Base-by-base conservation (phyloP, 176 grass and related monocot species). In the Stipa capillata region DNA sequence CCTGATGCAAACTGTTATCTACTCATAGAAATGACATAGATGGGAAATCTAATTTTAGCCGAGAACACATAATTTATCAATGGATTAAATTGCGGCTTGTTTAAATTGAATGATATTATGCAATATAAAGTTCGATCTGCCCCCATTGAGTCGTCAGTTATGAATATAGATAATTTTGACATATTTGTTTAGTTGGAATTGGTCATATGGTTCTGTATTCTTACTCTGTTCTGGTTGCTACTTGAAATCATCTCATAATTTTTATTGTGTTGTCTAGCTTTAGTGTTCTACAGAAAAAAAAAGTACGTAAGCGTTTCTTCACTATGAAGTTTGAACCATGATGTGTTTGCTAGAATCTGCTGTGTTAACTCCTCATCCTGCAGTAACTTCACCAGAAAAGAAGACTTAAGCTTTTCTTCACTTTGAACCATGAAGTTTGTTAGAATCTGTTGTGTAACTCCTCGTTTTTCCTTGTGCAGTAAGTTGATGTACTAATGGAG, bases 401-500 rank as follows among this genome's bases (percentile, higher is more conserved):
- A n/a, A n/a, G n/a, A n/a, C n/a, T n/a, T n/a, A n/a, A n/a, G n/a
- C n/a, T n/a, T 7, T 74, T 73, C 28, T 64, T 35, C 20, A 10
- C 6, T 31, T 54, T 20, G 5, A 7, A 12, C 14, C 37, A 25
- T 51, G 2, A 10, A 56, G 3, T 33, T 50, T 65, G 6, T 29
- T 49, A 0, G 20, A 25, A 43, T 12, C 2, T 29, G 6, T 0
- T 76, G 6, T 52, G 9, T 75, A 67, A 73, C 67, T 53, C 20
- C 11, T 35, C 2, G 0, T 53, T 32, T 69, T 0, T 42, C 8
- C 5, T 18, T 64, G 1, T 61, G 60, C 86, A 92, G 90, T 72
- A 86, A 80, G 44, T 90, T 79, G 73, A 93, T 93, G 87, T 93
- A 57, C 85, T 93, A 89, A 93, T 93, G 91, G 91, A 93, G 77